Percentiles rank a stretch among this genome's conserved stretches.
Evolutionary conservation across 768 basidiomycete genomes (phyloP).

Genomic region (Serendipita indica): DNA sequence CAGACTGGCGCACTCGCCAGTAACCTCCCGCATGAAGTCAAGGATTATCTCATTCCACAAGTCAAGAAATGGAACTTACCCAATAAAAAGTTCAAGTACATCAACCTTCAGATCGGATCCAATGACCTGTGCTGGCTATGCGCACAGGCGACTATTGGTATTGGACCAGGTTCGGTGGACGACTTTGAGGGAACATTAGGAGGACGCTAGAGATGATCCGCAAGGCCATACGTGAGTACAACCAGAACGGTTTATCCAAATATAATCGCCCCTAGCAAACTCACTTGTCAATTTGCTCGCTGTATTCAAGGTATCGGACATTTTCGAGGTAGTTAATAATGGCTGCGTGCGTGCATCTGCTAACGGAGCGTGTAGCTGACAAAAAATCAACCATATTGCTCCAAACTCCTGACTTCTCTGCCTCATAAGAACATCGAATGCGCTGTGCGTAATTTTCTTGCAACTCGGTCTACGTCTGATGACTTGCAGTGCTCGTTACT

Average conservation of each 20-base stretch:
- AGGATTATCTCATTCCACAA: conserved; percentile 14
- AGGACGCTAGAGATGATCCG: conserved; percentile 12
- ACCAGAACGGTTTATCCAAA: not conserved
- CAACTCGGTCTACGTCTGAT: not conserved
- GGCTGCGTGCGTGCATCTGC: not conserved
- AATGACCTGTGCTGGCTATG: conserved; percentile 15
- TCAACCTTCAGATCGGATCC: conserved; percentile 15
- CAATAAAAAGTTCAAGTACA: conserved; percentile 12
- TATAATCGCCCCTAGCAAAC: conserved; percentile 9
- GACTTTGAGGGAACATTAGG: conserved; percentile 13
- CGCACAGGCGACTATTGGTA: not conserved
- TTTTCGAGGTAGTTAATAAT: conserved; percentile 10
- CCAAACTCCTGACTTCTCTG: not conserved
- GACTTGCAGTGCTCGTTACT: conserved; percentile 12
- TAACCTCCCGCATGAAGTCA: conserved; percentile 13
- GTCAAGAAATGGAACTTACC: conserved; percentile 10
- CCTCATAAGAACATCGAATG: conserved; percentile 14
- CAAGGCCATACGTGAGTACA: conserved; percentile 12
- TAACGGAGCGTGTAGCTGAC: conserved; percentile 8
- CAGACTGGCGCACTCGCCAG: conserved; percentile 13
- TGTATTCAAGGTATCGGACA: conserved; percentile 15
- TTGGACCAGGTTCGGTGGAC: conserved; percentile 12
- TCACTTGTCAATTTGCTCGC: conserved; percentile 13
- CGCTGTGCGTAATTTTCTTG: conserved; percentile 6
- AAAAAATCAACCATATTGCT: conserved; percentile 10